Evolutionary conservation across 2,329 filamentous ascomycete species (phyloP), one percentile per base, ranked within the genome.

Genomic region (Aspergillus sclerotialis): DNA sequence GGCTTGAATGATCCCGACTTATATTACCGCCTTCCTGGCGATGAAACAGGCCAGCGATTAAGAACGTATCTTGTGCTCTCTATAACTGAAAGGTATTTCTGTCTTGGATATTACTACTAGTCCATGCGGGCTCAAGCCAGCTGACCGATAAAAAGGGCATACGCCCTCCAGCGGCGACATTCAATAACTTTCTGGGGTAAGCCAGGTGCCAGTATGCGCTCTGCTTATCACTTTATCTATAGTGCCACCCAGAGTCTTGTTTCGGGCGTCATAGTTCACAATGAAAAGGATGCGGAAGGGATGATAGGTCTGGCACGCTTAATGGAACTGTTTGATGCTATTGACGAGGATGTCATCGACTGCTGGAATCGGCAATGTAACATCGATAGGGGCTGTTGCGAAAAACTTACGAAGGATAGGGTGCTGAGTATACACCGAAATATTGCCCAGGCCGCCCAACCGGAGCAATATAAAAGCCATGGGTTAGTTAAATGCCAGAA

Each of bases 351-450:
- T 36, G 60, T 67, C 12, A 50, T 65, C 12, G 54, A 63, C 12
- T 67, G 64, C 48, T 67, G 64, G 64, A 65, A 62, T 31, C 53
- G 53, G 16, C 60, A 58, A 34, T 67, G 80, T 67, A 44, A 82
- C 49, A 40, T 84, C 80, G 55, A 84, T 78, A 17, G 65, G 55
- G 36, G 73, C 50, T 55, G 81, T 81, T 32, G 82, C 67, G 36
- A 86, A 53, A 48, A 87, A 70, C 59, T 84, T 72, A 32, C 83
- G 72, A 40, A 84, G 55, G 5, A 76, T 80, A 46, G 94, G 68
- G 61, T 52, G 35, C 41, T 52, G 45, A 52, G 45, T 29, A 65
- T 52, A 37, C 54, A 49, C 46, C 57, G 52, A 35, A 67, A 52
- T 39, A 55, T 52, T 32, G 49, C 30, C 31, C 50, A 35, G 23